phyloP scores from a whole-genome alignment of 257 asterid species.

The Gardenia jasminoides region DNA sequence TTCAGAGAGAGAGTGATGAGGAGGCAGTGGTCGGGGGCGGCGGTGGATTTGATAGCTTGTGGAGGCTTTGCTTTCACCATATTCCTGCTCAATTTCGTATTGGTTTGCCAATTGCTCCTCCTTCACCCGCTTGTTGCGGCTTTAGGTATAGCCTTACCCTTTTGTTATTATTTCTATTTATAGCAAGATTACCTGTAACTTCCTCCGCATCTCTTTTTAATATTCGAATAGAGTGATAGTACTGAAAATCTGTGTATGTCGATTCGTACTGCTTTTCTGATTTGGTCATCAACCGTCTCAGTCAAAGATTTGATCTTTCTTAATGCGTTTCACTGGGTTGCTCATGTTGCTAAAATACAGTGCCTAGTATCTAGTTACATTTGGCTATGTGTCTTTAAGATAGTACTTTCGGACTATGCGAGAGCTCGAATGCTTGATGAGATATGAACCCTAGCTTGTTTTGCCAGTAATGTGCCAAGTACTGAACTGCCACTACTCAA shows the following conservation, averaged over 20 bases:
- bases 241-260: neutral
- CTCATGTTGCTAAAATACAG: neutral
- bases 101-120: conserved; percentile 67
- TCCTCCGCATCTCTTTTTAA: neutral
- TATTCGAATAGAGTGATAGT: neutral
- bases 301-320: neutral
- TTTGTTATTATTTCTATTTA: neutral
- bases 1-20: neutral
- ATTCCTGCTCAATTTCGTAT: conserved; percentile 60
- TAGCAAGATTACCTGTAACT: neutral
- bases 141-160: conserved; percentile 32
- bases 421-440: neutral
- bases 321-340: neutral
- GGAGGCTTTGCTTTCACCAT: conserved; percentile 51
- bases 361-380: neutral
- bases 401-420: neutral
- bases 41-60: conserved; percentile 50
- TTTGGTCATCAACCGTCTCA: neutral
- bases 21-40: conserved; percentile 43
- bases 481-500: neutral
- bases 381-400: neutral
- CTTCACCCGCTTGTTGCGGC: conserved; percentile 84
- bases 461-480: neutral
- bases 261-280: neutral
- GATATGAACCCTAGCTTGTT: neutral